Base-by-base conservation (phyloP, 495 filamentous ascomycete genomes). In the Trichoderma asperelloides region DNA sequence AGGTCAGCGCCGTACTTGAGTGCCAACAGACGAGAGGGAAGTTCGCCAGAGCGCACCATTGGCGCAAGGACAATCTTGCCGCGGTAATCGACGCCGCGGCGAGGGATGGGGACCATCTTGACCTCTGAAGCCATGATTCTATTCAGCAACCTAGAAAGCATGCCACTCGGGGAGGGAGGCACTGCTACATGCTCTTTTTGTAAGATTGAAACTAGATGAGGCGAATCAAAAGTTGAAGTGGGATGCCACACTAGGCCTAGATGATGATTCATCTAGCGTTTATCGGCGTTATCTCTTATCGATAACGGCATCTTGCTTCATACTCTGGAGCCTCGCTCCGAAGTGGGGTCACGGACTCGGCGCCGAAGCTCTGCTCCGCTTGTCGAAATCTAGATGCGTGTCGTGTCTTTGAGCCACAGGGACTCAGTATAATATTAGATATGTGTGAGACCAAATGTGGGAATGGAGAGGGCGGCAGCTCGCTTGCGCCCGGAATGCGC, bases 1-100 rank as follows among this genome's bases (percentile, higher is more conserved):
- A 98, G 84, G 74, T 98, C 95, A 55, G 96, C 96, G 62, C 95
- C 95, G 74, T 98, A 98, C 71, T 96, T 88, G 23, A 98, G 85
- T 8, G 95, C 90, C 4, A 93, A 74, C 1, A 98, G 84, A 18
- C 95, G 88, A 11, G 90, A 92, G 5, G 96, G 96, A 21, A 97
- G 81, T 79, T 99, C 95, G 70, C 96, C 96, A 30, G 90, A 93
- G 45, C 95, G 88, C 28, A 98, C 95, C 95, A 98, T 98, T 47
- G 95, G 95, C 28, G 95, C 95, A 40, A 99, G 88, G 40, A 97
- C 96, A 68, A 97, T 77, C 78, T 96, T 97, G 72, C 88, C 89
- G 70, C 93, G 86, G 77, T 96, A 97, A 79, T 97, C 93, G 74
- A 96, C 92, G 66, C 93, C 93, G 74, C 89, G 89, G 67, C 82